A percentile compares a stretch with the other conserved stretches of the same genome.
These are phyloP conservation scores for Sporothrix inflata DNA, from an alignment of 2,329 filamentous ascomycete genomes.

Conservation along the genomic window DNA sequence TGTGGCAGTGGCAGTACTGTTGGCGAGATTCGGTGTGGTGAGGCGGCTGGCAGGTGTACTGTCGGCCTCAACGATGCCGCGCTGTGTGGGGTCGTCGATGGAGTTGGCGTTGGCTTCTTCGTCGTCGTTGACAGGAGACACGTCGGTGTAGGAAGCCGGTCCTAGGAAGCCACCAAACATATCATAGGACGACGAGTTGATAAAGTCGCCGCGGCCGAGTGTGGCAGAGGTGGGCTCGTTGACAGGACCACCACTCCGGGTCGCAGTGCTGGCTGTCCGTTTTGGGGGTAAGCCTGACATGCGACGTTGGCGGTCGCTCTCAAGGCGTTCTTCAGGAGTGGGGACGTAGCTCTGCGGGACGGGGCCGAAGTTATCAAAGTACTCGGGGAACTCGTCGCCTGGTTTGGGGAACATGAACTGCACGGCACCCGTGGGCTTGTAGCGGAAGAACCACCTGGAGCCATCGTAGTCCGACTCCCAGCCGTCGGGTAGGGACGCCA, in stretches of 20 bases:
- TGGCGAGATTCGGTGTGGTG: slow-evolving; percentile 25
- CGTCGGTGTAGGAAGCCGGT: slow-evolving; percentile 50
- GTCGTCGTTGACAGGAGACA: slow-evolving; percentile 51
- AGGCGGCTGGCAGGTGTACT: slow-evolving; percentile 17
- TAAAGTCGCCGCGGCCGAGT: slow-evolving; percentile 38
- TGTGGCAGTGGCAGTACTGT: slow-evolving; percentile 13
- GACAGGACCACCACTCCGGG: neutral
- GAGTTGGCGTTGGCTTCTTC: slow-evolving; percentile 25
- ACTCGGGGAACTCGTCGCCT: slow-evolving; percentile 63
- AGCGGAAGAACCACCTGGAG: slow-evolving; percentile 60
- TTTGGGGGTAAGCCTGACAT: slow-evolving; percentile 36
- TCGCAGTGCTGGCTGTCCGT: neutral
- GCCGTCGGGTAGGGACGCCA: slow-evolving; percentile 53
- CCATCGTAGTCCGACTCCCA: slow-evolving; percentile 65
- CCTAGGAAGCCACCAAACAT: slow-evolving; percentile 60
- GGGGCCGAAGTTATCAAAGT: slow-evolving; percentile 44
- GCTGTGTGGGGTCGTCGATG: neutral
- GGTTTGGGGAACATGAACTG: slow-evolving; percentile 61
- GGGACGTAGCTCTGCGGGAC: slow-evolving; percentile 42
- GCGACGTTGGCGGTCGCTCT: slow-evolving; percentile 55
- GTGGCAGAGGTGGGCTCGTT: slow-evolving; percentile 37
- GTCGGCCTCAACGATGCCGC: slow-evolving; percentile 26
- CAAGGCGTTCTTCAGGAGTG: slow-evolving; percentile 56
- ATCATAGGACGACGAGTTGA: slow-evolving; percentile 48
- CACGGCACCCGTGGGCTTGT: slow-evolving; percentile 56